phyloP scores from a whole-genome alignment of 169 alveolate genomes.

The Cystoisospora suis region DNA sequence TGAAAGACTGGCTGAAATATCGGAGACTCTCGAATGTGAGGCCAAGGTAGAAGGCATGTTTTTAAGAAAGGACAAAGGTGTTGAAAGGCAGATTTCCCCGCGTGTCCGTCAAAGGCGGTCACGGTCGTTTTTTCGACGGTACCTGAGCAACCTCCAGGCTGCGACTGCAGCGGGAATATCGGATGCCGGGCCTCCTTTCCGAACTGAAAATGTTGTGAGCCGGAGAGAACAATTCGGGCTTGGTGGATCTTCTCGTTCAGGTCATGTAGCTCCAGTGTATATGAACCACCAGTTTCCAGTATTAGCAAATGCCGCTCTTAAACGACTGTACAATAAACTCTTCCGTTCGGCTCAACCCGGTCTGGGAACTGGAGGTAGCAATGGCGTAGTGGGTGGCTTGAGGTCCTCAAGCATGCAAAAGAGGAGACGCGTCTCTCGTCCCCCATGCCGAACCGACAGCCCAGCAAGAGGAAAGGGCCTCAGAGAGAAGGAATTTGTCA shows the following conservation, averaged over 20 bases:
- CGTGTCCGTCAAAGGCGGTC: not conserved
- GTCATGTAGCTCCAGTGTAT: not conserved
- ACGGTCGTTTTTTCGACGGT: no score
- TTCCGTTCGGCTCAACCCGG: no score
- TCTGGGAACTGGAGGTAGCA: no score
- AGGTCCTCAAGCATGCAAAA: no score
- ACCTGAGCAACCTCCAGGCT: not conserved
- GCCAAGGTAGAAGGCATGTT: not conserved
- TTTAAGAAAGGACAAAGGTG: not conserved
- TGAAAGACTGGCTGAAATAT: not conserved
- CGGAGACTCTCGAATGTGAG: not conserved
- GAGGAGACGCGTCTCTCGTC: no score
- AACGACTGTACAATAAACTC: not conserved
- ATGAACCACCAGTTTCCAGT: conserved; percentile 18
- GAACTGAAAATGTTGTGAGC: not conserved
- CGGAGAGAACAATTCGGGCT: not conserved
- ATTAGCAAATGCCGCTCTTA: not conserved
- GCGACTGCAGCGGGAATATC: not conserved
- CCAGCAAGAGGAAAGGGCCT: no score
- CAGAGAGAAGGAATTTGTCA: no score
- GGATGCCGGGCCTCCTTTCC: not conserved
- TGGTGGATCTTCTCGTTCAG: not conserved
- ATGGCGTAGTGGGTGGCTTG: no score
- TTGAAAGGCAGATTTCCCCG: not conserved
- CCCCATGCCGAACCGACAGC: no score